phyloP scores from a whole-genome alignment of 1,284 basidiomycete genomes.

The Ustilago esculenta region DNA sequence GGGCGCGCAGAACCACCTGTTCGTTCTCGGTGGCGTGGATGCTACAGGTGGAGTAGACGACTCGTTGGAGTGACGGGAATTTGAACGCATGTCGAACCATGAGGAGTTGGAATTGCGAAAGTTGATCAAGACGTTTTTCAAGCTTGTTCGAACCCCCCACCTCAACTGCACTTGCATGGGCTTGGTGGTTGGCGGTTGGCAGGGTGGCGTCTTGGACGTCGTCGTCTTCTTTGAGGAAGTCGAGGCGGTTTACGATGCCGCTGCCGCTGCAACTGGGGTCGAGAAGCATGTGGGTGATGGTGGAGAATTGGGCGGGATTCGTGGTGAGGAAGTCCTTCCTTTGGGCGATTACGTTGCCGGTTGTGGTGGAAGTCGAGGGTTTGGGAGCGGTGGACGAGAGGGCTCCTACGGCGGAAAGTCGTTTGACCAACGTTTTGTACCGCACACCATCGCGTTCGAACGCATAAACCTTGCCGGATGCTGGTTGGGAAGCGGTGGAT shows the following conservation, averaged over 20 bases:
- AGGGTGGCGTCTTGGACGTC: slow-evolving; percentile 23
- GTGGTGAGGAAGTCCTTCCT: slow-evolving; percentile 56
- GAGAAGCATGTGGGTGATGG: slow-evolving; percentile 58
- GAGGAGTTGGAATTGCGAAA: slow-evolving; percentile 74
- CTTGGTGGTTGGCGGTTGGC: background rate
- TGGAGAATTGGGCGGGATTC: slow-evolving; percentile 18
- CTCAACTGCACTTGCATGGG: background rate
- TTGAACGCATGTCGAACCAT: slow-evolving; percentile 96
- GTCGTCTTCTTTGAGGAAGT: slow-evolving; percentile 53
- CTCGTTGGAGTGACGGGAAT: slow-evolving; percentile 75
- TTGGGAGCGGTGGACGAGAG: background rate
- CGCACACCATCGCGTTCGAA: slow-evolving; percentile 53
- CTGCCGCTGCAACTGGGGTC: slow-evolving; percentile 62
- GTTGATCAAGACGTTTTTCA: slow-evolving; percentile 20
- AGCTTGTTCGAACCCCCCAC: slow-evolving; percentile 7
- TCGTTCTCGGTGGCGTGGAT: slow-evolving; percentile 92
- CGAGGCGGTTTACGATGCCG: slow-evolving; percentile 62
- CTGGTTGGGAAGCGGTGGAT: background rate
- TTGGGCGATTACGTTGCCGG: slow-evolving; percentile 45
- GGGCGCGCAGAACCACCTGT: slow-evolving; percentile 73
- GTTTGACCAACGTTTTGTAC: slow-evolving; percentile 27
- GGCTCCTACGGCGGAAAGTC: slow-evolving; percentile 26
- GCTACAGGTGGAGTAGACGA: slow-evolving; percentile 97
- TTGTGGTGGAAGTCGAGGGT: slow-evolving; percentile 3
- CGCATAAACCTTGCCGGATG: slow-evolving; percentile 33